Evolutionary conservation across 2,329 filamentous ascomycete genomes (phyloP).

Genomic region (Drechslerella coelobrocha): DNA sequence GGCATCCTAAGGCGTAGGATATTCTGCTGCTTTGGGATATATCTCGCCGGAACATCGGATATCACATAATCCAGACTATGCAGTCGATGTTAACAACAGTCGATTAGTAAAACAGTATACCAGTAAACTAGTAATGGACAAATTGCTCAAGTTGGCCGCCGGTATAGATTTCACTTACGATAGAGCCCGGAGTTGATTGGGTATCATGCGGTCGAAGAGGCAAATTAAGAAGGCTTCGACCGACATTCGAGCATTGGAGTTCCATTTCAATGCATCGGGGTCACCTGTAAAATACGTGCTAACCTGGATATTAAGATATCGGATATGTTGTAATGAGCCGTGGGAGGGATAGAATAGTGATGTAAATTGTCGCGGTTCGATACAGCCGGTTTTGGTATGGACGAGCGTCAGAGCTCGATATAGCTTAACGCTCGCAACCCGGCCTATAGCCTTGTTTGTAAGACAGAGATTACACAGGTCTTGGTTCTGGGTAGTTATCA

Average conservation of each 20-base stretch:
- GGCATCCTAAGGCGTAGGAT: not conserved
- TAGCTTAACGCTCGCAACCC: not conserved
- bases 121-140: not conserved
- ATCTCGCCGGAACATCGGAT: not conserved
- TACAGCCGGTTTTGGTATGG: not conserved
- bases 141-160: not conserved
- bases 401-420: not conserved
- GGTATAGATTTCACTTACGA: not conserved
- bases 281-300: not conserved
- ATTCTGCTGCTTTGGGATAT: not conserved
- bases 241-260: not conserved
- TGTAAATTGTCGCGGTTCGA: not conserved
- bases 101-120: not conserved
- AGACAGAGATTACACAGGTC: not conserved
- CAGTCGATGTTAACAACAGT: not conserved
- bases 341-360: not conserved
- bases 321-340: not conserved
- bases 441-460: not conserved
- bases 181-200: not conserved
- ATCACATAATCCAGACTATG: not conserved
- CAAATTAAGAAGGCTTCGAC: not conserved
- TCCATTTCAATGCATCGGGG: not conserved
- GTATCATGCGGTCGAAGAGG: not conserved
- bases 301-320: not conserved
- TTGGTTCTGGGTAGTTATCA: not conserved